These are phyloP conservation scores for Ustilago trichophora DNA, from an alignment of 1,284 basidiomycete species.

Conservation along the genomic window DNA sequence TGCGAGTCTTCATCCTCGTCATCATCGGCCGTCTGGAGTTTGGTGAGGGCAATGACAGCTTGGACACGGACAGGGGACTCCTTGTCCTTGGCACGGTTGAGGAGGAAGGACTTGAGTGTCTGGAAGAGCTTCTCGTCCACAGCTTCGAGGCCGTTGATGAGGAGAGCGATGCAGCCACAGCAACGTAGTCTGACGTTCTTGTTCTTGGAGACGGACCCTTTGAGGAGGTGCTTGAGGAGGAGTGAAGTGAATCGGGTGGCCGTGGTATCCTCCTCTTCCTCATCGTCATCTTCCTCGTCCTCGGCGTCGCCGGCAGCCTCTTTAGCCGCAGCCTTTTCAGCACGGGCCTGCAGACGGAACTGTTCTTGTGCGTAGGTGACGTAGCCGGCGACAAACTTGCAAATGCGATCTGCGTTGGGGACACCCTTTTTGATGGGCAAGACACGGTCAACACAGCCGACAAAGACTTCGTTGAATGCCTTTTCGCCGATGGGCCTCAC, in stretches of 20 bases:
- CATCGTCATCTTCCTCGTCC: slow-evolving; percentile 63
- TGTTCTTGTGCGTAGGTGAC: slow-evolving; percentile 71
- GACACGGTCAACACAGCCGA: slow-evolving; percentile 75
- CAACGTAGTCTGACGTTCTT: slow-evolving; percentile 87
- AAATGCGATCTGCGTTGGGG: slow-evolving; percentile 78
- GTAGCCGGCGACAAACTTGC: slow-evolving; percentile 87
- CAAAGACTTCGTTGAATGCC: slow-evolving; percentile 75
- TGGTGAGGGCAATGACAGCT: slow-evolving; percentile 84
- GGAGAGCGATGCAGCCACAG: slow-evolving; percentile 74
- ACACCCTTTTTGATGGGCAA: slow-evolving; percentile 85
- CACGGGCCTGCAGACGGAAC: slow-evolving; percentile 43
- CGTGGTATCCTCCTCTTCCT: slow-evolving; percentile 77
- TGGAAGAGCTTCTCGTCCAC: slow-evolving; percentile 82
- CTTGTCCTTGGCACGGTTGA: slow-evolving; percentile 86
- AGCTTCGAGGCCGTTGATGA: slow-evolving; percentile 41
- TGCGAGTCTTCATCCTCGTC: slow-evolving; percentile 72
- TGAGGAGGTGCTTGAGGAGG: slow-evolving; percentile 80
- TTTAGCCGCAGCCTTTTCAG: slow-evolving; percentile 14
- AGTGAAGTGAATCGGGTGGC: slow-evolving; percentile 77
- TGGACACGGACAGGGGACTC: slow-evolving; percentile 84
- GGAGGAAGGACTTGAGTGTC: slow-evolving; percentile 74
- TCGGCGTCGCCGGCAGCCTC: slow-evolving; percentile 18
- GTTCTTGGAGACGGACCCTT: slow-evolving; percentile 87
- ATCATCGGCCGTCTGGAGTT: slow-evolving; percentile 75
- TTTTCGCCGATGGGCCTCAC: slow-evolving; percentile 74